These are phyloP conservation scores for Gigaspora rosea DNA, from an alignment of 192 early-diverging fungal genomes.

Conservation along the genomic window DNA sequence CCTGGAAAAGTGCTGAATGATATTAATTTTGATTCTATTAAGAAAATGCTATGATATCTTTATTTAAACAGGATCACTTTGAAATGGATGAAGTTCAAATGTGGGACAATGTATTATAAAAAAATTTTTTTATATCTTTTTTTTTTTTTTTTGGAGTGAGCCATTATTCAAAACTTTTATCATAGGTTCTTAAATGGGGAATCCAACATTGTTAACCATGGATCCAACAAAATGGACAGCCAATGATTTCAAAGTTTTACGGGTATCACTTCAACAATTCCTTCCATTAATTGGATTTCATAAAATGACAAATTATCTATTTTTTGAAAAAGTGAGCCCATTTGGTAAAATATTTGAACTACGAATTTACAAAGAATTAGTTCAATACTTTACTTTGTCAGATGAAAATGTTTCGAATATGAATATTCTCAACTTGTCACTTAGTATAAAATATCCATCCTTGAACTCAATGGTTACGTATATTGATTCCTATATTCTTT, in stretches of 20 bases:
- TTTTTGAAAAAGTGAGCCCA: neutral
- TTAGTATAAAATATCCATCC: neutral
- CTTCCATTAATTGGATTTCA: slow-evolving; percentile 4
- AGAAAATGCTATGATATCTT: neutral
- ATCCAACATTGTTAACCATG: neutral
- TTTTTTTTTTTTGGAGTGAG: too few species aligned
- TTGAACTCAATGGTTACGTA: neutral
- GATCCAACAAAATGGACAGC: neutral
- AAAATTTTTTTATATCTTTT: too few species aligned
- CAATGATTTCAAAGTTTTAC: neutral
- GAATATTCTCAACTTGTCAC: neutral
- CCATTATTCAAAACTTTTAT: too few species aligned
- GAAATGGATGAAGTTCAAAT: neutral
- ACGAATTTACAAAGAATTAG: neutral
- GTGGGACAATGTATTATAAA: neutral
- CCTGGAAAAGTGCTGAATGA: neutral
- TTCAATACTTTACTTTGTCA: neutral
- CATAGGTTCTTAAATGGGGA: slow-evolving; percentile 3
- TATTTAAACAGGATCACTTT: neutral
- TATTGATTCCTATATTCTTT: neutral
- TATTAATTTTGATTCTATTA: neutral
- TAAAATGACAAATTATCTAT: neutral
- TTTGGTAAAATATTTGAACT: neutral
- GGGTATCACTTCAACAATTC: neutral
- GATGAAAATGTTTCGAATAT: neutral